These are phyloP conservation scores for Sporisorium graminicola DNA, from an alignment of 1,284 basidiomycete species.

Conservation along the genomic window DNA sequence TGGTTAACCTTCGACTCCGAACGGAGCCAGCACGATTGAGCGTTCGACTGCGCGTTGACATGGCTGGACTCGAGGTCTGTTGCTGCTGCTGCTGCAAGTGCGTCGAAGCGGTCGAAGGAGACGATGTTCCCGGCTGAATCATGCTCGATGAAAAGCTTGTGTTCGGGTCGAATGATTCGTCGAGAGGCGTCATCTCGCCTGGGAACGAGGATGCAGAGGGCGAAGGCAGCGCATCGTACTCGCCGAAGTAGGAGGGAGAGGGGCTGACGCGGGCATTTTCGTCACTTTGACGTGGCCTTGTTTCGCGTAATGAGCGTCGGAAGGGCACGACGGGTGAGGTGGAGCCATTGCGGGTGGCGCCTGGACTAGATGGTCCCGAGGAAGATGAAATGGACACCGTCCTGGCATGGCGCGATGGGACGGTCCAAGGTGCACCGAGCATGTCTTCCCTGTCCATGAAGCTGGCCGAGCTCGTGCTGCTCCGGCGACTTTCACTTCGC, in stretches of 20 bases:
- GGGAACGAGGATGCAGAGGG: conserved; percentile 21
- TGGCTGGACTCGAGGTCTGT: conserved; percentile 40
- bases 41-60: conserved; percentile 50
- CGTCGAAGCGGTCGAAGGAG: conserved; percentile 21
- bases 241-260: conserved; percentile 41
- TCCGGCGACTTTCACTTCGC: conserved; percentile 46
- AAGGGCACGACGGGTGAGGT: conserved; percentile 36
- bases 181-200: conserved; percentile 16
- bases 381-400: conserved; percentile 33
- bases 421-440: conserved; percentile 17
- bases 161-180: conserved; percentile 14
- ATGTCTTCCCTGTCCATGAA: conserved; percentile 40
- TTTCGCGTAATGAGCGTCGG: conserved; percentile 31
- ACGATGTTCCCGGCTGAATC: conserved; percentile 26
- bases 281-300: conserved; percentile 37
- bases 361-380: conserved; percentile 34
- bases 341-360: conserved; percentile 33
- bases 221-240: conserved; percentile 28
- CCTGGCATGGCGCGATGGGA: conserved; percentile 29
- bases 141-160: conserved; percentile 27
- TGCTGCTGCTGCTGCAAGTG: conserved; percentile 15
- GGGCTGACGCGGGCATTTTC: conserved; percentile 43
- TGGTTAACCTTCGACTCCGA: conserved; percentile 30
- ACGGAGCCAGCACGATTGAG: conserved; percentile 30
- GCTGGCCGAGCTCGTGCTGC: conserved; percentile 36